Conservation (phyloP, 176 grass and related monocot species). For the Cymbopogon citratus region DNA sequence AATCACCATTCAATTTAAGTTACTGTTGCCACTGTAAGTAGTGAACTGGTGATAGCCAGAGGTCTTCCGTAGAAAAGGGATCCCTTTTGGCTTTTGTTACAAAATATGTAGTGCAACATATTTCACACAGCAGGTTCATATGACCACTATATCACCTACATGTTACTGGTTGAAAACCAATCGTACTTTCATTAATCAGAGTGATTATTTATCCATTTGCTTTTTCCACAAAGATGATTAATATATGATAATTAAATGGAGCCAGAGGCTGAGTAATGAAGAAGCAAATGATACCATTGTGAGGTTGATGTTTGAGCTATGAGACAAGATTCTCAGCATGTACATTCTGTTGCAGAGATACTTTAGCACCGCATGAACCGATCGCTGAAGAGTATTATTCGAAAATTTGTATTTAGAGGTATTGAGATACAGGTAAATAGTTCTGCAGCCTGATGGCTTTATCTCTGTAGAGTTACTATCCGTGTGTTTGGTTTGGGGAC, state of each 20-base stretch:
- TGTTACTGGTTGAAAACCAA: not conserved
- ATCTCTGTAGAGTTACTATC: not conserved
- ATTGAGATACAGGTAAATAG: not conserved
- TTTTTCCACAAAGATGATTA: not conserved
- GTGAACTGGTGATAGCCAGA: not conserved
- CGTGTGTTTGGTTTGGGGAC: no score
- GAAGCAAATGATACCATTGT: not conserved
- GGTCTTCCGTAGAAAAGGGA: not conserved
- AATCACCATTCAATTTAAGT: not conserved
- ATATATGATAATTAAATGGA: not conserved
- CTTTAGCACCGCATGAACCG: not conserved
- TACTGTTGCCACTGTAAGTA: not conserved
- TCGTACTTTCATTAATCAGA: conserved; percentile 1
- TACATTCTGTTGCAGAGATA: not conserved
- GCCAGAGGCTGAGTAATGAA: not conserved
- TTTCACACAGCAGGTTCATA: not conserved
- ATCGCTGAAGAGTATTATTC: not conserved
- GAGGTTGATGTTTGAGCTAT: not conserved
- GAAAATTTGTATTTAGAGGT: not conserved
- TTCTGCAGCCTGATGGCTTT: not conserved
- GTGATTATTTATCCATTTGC: not conserved
- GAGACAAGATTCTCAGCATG: not conserved
- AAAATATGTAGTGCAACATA: not conserved
- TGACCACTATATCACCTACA: not conserved
- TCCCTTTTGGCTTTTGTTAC: not conserved